Base-by-base conservation (phyloP, 805 yeast genomes). In the Ogataea henricii region DNA sequence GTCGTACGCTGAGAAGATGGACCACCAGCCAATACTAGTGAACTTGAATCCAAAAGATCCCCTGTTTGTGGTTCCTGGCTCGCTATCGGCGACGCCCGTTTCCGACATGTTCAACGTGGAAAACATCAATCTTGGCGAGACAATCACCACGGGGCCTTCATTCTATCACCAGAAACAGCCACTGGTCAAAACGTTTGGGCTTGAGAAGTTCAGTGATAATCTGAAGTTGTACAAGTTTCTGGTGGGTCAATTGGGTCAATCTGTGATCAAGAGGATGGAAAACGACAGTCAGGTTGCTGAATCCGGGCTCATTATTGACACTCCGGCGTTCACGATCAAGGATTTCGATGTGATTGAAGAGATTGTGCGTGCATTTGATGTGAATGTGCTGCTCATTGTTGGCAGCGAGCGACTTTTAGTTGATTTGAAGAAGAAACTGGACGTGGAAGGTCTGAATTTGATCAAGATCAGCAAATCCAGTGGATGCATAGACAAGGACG, bases 111-210 rank as follows among this genome's bases (percentile, higher is more conserved):
- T 91, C 29, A 96, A 94, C 58, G 79, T 87, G 16, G 92, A 88
- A 58, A 69, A 76, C 40, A 68, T 71, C 13, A 77, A 79, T 17
- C 86, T 95, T 72, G 96, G 96, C 52, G 88, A 89, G 40, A 81
- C 87, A 20, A 74, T 82, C 51, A 81, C 90, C 0, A 82, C 88
- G 9, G 94, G 95, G 36, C 81, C 88, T 1, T 82, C 91, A 1
- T 71, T 76, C 51, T 82, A 85, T 53, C 91, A 87, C 63, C 87
- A 88, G n/a, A 88, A 89, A 63, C 95, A 89, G 65, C 97, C 98
- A 0, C 64, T 86, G n/a, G 92, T 87, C 7, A 84, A 86, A 58
- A 83, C 78, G 58, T 89, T 74, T 66, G 99, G 98, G 0, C 74
- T 83, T 45, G 87, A 83, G 41, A 67, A 71, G 30, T 73, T 80